Evolutionary conservation across 2,329 filamentous ascomycete genomes (phyloP).

Genomic region (Penicillium janthinellum): DNA sequence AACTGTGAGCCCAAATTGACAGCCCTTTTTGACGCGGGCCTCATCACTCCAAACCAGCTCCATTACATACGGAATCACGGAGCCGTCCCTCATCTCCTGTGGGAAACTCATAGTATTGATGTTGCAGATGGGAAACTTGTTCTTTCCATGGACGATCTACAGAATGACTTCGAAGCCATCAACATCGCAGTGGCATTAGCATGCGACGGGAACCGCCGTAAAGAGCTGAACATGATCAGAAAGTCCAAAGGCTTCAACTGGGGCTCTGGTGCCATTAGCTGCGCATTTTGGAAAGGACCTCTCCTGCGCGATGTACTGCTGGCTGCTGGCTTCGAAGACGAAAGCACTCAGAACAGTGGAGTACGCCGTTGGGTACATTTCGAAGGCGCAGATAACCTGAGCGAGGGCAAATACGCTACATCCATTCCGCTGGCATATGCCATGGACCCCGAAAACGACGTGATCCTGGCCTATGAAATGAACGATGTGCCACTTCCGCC

Average conservation of each 20-base stretch:
- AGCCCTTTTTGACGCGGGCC: slow-evolving; percentile 48
- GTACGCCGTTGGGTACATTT: slow-evolving; percentile 1
- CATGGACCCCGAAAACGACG: slow-evolving; percentile 1
- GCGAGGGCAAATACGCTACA: neutral
- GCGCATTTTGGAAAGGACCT: neutral
- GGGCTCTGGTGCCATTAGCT: slow-evolving; percentile 1
- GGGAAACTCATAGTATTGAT: neutral
- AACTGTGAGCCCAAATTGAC: slow-evolving; percentile 53
- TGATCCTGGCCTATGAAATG: slow-evolving; percentile 3
- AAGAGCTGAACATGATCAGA: slow-evolving; percentile 55
- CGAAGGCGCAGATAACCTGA: neutral
- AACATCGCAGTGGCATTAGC: slow-evolving; percentile 54
- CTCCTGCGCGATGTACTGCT: neutral
- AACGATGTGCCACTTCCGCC: neutral
- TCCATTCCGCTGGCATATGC: neutral
- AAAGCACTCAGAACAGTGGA: neutral
- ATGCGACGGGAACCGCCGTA: slow-evolving; percentile 55
- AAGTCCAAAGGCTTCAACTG: neutral
- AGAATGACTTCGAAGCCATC: slow-evolving; percentile 46
- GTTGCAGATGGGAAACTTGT: neutral
- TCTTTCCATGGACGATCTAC: slow-evolving; percentile 26
- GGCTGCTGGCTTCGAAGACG: neutral
- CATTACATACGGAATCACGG: neutral
- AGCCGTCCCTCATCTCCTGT: neutral
- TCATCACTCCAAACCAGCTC: neutral